Percentiles rank a stretch among this genome's conserved stretches.
Evolutionary conservation across 257 asterid species (phyloP).

Genomic region (Thymus quinquecostatus): DNA sequence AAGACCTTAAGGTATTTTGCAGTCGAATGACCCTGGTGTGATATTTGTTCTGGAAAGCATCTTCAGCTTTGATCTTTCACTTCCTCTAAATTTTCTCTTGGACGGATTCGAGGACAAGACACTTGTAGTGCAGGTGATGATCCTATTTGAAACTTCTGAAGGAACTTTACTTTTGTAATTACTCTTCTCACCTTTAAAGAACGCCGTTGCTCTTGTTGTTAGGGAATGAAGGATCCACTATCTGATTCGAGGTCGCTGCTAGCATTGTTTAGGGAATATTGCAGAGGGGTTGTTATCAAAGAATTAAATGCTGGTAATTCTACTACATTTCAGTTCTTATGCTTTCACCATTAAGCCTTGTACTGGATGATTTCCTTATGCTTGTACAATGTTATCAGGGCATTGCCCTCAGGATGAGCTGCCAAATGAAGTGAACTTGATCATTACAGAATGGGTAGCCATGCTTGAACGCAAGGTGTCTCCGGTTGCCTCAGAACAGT

Average conservation of each 20-base stretch:
- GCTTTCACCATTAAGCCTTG: not conserved
- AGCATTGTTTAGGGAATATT: slow-evolving; percentile 61
- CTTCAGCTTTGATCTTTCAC: slow-evolving; percentile 84
- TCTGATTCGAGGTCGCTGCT: slow-evolving; percentile 58
- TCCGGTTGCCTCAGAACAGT: slow-evolving; percentile 34
- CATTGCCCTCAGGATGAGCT: slow-evolving; percentile 96
- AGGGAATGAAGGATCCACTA: slow-evolving; percentile 93
- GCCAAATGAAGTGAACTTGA: slow-evolving; percentile 73
- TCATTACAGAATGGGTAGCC: slow-evolving; percentile 70
- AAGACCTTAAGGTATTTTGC: slow-evolving; percentile 53
- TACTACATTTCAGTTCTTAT: slow-evolving; percentile 19
- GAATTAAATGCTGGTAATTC: slow-evolving; percentile 78
- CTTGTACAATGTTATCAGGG: slow-evolving; percentile 51
- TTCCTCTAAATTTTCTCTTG: slow-evolving; percentile 81
- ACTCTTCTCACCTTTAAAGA: slow-evolving; percentile 5
- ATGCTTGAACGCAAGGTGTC: slow-evolving; percentile 43
- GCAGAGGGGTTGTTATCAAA: slow-evolving; percentile 57
- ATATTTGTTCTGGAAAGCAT: slow-evolving; percentile 73
- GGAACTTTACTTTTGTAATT: slow-evolving; percentile 6
- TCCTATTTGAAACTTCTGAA: slow-evolving; percentile 21
- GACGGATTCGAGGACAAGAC: slow-evolving; percentile 59
- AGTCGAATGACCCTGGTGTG: slow-evolving; percentile 92
- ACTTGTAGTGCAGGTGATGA: slow-evolving; percentile 71
- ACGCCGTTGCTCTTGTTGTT: slow-evolving; percentile 26
- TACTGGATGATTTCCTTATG: slow-evolving; percentile 14